phyloP scores from a whole-genome alignment of 1,139 yeast species.

The Protomyces macrosporus region DNA sequence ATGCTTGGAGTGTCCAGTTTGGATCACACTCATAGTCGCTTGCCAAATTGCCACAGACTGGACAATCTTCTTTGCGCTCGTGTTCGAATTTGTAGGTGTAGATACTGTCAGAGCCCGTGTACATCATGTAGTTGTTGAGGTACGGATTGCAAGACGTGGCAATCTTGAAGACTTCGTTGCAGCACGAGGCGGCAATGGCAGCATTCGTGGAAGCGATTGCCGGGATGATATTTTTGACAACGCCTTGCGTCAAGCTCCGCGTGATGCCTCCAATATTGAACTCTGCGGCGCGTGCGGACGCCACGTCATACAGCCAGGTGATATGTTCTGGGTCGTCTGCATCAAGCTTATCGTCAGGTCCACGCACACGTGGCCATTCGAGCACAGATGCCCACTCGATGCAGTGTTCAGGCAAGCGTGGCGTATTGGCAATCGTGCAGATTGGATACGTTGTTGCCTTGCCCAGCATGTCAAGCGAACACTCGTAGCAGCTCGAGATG shows the following conservation, averaged over 20 bases:
- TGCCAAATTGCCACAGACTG: slow-evolving; percentile 62
- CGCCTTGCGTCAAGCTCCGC: slow-evolving; percentile 68
- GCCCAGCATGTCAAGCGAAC: slow-evolving; percentile 72
- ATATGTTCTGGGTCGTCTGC: slow-evolving; percentile 67
- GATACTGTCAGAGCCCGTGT: slow-evolving; percentile 71
- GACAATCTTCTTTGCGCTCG: slow-evolving; percentile 56
- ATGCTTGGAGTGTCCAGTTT: slow-evolving; percentile 48
- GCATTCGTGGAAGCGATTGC: slow-evolving; percentile 95
- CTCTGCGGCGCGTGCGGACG: slow-evolving; percentile 55
- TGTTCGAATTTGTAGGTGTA: slow-evolving; percentile 68
- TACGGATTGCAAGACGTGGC: slow-evolving; percentile 64
- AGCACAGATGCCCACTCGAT: slow-evolving; percentile 83
- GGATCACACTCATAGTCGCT: slow-evolving; percentile 36
- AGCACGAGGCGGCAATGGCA: slow-evolving; percentile 82
- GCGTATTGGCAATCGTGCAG: slow-evolving; percentile 92
- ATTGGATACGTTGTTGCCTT: slow-evolving; percentile 74
- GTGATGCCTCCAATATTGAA: slow-evolving; percentile 72
- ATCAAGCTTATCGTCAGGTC: slow-evolving; percentile 47
- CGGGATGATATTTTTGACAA: slow-evolving; percentile 86
- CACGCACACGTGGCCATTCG: slow-evolving; percentile 59
- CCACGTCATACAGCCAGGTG: slow-evolving; percentile 55
- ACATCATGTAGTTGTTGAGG: slow-evolving; percentile 78
- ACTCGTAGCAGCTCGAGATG: slow-evolving; percentile 84
- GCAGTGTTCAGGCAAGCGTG: slow-evolving; percentile 89
- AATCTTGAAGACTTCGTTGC: slow-evolving; percentile 79